Evolutionary conservation across 768 basidiomycete genomes (phyloP).

Genomic region (Russula virescens): DNA sequence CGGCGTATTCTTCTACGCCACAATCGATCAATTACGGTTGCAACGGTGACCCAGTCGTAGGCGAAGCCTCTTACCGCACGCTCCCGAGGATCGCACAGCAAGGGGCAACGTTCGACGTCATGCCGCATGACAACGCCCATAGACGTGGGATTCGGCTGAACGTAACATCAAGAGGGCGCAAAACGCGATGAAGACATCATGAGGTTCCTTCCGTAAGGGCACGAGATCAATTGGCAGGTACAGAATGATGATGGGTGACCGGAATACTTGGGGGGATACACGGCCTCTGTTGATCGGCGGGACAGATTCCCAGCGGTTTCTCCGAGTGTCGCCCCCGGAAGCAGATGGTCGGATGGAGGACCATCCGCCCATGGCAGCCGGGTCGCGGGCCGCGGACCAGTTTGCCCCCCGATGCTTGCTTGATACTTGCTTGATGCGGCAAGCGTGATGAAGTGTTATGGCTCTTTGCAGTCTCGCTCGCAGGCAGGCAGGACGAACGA

Average conservation of each 20-base stretch:
- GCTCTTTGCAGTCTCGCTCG: background rate
- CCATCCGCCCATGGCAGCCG: constrained; percentile 8
- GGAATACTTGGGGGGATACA: background rate
- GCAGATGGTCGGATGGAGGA: constrained; percentile 14
- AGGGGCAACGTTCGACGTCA: background rate
- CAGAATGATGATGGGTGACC: background rate
- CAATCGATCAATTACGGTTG: constrained; percentile 16
- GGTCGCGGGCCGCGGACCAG: constrained; percentile 8
- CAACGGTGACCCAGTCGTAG: background rate
- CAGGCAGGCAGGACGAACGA: background rate
- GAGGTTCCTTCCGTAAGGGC: background rate
- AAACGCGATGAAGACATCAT: background rate
- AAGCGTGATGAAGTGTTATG: background rate
- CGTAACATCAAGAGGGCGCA: background rate
- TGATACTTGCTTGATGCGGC: background rate
- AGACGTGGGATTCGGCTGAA: background rate
- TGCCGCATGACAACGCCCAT: background rate
- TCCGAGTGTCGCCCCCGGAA: constrained; percentile 6
- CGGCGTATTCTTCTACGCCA: constrained; percentile 8
- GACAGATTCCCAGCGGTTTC: constrained; percentile 13
- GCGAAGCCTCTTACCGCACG: background rate
- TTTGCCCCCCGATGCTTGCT: background rate
- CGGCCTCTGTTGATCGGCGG: constrained; percentile 11
- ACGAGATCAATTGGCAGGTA: background rate
- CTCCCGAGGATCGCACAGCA: constrained; percentile 2